phyloP scores from a whole-genome alignment of 2,329 filamentous ascomycete genomes.

The Colletotrichum destructivum region DNA sequence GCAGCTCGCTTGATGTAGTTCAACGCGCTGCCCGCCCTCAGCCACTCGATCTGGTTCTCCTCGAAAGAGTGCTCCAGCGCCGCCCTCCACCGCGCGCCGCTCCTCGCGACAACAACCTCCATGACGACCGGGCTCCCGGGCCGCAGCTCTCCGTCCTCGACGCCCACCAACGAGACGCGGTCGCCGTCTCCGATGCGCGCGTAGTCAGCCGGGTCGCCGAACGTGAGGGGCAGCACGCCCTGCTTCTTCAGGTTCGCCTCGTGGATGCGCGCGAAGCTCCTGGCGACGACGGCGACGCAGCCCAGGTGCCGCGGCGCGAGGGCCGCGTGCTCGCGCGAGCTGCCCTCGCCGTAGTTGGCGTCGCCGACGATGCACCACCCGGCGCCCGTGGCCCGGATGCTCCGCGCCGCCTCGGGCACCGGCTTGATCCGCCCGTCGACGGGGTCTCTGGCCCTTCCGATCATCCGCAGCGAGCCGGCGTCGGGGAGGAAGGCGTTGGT shows the following conservation, averaged over 20 bases:
- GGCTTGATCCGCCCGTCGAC: slow-evolving; percentile 41
- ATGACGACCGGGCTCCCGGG: slow-evolving; percentile 50
- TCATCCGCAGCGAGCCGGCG: slow-evolving; percentile 43
- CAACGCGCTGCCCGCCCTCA: slow-evolving; percentile 53
- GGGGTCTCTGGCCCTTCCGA: slow-evolving; percentile 49
- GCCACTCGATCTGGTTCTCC: slow-evolving; percentile 50
- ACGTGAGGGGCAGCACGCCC: slow-evolving; percentile 69
- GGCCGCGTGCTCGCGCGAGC: slow-evolving; percentile 89
- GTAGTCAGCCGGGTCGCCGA: slow-evolving; percentile 81
- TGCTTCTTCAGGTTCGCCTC: slow-evolving; percentile 97
- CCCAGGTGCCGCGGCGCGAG: slow-evolving; percentile 88
- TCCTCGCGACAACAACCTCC: slow-evolving; percentile 45
- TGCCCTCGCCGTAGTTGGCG: slow-evolving; percentile 84
- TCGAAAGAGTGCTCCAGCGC: slow-evolving; percentile 53
- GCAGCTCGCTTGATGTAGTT: slow-evolving; percentile 49
- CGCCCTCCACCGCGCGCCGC: slow-evolving; percentile 49
- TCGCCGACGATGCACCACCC: slow-evolving; percentile 54
- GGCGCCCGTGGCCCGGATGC: slow-evolving; percentile 43
- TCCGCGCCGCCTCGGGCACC: slow-evolving; percentile 49
- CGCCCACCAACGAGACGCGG: slow-evolving; percentile 19
- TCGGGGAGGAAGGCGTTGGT: slow-evolving; percentile 50
- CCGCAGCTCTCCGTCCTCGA: slow-evolving; percentile 44
- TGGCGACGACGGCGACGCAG: slow-evolving; percentile 85
- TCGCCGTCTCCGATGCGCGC: slow-evolving; percentile 71
- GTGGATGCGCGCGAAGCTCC: slow-evolving; percentile 90